phyloP scores from a whole-genome alignment of 108 stramenopile genomes.

The Parmales sp. region DNA sequence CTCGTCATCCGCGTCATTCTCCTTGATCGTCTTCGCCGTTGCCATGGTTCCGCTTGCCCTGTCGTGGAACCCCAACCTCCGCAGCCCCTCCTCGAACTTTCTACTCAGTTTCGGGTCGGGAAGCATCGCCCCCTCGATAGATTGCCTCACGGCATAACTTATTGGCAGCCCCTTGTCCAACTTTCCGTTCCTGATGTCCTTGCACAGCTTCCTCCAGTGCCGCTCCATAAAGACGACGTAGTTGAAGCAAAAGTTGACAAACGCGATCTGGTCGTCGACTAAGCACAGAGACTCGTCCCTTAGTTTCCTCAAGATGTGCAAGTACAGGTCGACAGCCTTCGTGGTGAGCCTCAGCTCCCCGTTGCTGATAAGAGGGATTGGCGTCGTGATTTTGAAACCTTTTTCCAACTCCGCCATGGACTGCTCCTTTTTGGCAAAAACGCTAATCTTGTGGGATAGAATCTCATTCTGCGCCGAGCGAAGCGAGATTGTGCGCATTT shows the following conservation, averaged over 20 bases:
- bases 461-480: no score
- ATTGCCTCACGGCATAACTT: background rate
- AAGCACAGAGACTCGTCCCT: background rate
- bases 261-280: background rate
- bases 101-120: slow-evolving; percentile 4
- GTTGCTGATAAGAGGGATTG: slow-evolving; percentile 4
- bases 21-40: slow-evolving; percentile 7
- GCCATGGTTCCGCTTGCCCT: slow-evolving; percentile 4
- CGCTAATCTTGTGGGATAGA: no score
- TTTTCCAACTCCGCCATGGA: background rate
- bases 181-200: slow-evolving; percentile 1
- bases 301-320: background rate
- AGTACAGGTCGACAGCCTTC: slow-evolving; percentile 3
- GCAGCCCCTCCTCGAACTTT: background rate
- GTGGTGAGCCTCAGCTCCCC: slow-evolving; percentile 8
- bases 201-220: slow-evolving; percentile 17
- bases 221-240: slow-evolving; percentile 13
- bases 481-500: no score
- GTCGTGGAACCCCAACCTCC: slow-evolving; percentile 10
- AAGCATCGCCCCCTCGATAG: background rate
- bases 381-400: slow-evolving; percentile 11
- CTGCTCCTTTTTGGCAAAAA: background rate
- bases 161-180: slow-evolving; percentile 7
- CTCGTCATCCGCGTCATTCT: background rate
- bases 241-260: slow-evolving; percentile 4